A percentile compares a stretch with the other conserved stretches of the same genome.
Conservation (phyloP, 139 green algal species). For the Micromonas commoda region DNA sequence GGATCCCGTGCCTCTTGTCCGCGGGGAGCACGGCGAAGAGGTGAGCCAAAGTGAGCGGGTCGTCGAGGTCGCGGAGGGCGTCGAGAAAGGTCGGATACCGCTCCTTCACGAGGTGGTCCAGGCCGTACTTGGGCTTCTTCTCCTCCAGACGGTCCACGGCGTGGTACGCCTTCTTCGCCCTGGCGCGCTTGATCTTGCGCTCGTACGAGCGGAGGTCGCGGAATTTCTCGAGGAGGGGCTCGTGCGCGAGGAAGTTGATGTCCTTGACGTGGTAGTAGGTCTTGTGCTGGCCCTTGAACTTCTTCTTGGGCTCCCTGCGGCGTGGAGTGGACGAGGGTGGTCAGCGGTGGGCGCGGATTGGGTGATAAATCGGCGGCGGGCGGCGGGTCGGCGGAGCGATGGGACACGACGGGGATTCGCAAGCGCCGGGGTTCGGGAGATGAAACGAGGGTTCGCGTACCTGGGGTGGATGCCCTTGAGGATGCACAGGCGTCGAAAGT, state of each 20-base stretch:
- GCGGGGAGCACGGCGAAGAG: slow-evolving; percentile 91
- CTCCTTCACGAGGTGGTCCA: slow-evolving; percentile 94
- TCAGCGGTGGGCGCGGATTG: background rate
- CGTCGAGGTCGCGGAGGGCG: slow-evolving; percentile 94
- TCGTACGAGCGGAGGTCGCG: slow-evolving; percentile 48
- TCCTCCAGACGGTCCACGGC: slow-evolving; percentile 58
- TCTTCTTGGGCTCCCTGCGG: slow-evolving; percentile 89
- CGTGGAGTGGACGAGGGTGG: background rate
- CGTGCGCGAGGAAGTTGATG: slow-evolving; percentile 90
- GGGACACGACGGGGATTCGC: background rate
- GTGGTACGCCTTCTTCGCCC: slow-evolving; percentile 63
- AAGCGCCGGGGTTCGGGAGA: background rate
- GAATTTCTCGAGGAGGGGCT: slow-evolving; percentile 81
- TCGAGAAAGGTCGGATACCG: slow-evolving; percentile 96
- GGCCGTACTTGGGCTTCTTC: slow-evolving; percentile 59
- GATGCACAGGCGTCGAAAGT: slow-evolving; percentile 97
- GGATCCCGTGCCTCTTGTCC: slow-evolving; percentile 41
- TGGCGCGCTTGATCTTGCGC: slow-evolving; percentile 69
- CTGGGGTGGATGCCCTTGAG: slow-evolving; percentile 93
- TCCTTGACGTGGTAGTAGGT: slow-evolving; percentile 99
- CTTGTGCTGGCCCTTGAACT: slow-evolving; percentile 84
- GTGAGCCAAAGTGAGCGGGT: slow-evolving; percentile 89
- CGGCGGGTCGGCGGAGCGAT: background rate
- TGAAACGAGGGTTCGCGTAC: background rate
- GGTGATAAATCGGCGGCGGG: background rate